Base-by-base conservation (phyloP, 139 green algal species). In the Edaphochlamys debaryana region DNA sequence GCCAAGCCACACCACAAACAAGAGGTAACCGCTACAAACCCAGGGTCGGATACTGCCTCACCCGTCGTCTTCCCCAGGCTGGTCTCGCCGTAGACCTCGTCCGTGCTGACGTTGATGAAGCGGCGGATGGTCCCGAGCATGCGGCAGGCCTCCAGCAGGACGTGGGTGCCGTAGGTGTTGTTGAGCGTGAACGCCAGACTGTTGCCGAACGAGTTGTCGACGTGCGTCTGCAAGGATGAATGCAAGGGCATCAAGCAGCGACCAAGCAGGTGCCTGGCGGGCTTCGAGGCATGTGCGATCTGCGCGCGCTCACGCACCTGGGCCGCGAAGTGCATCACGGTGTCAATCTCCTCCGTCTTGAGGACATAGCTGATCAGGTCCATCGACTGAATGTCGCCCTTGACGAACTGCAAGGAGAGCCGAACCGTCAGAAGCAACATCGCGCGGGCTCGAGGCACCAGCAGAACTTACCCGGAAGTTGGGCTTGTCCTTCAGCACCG, bases 171-270 rank as follows among this genome's bases (percentile, higher is more conserved):
- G 40, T 95, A 95, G 13, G 97, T 98, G 91, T 99, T 99, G 94
- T 99, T 99, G 87, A 96, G 94, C 38, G 96, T 98, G 86, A 98
- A 98, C 25, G 93, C 90, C 62, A 98, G 89, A 19, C 88, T 95
- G 90, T 99, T 99, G 34, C 97, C 96, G 84, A 99, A 99, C 25
- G 92, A 98, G 89, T 98, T 98, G 92, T 99, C 97, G 4, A 99
- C 97, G 87, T 99, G 97, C 3, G 97, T 99, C 93, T 99, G 92
- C 67, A 77, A 9, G 19, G 34, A 27, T 66, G 13, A 36, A 38
- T 3, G 63, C 15, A 40, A 30, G 15, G 32, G n/a, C 63, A 17
- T 4, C 50, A 58, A 2, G 5, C 50, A 2, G 50, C 50, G 9
- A 58, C 50, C 20, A 19, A 19, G 50, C 50, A 2, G 20, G 5